Conservation (phyloP, 2,329 filamentous ascomycete genomes). For the Graphilbum sp. region DNA sequence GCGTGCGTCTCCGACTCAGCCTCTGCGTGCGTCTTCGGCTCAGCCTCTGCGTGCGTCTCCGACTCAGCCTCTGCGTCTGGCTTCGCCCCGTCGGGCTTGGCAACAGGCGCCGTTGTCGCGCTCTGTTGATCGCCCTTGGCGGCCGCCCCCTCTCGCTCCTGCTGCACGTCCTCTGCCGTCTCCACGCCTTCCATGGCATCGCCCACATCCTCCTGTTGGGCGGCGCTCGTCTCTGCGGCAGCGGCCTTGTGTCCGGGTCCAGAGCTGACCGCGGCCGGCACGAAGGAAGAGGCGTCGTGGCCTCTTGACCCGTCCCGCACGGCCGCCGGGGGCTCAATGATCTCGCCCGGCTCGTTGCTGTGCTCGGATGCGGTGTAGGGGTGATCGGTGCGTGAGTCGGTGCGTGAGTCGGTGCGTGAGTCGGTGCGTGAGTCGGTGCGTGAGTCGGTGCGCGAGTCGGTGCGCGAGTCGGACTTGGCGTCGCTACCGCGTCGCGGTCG, state of each 20-base stretch:
- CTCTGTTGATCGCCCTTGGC: not conserved
- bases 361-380: constrained; percentile 9
- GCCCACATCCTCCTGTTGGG: not conserved
- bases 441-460: no score
- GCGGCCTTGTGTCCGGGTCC: no score
- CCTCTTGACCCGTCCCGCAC: no score
- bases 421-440: not conserved
- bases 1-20: not conserved
- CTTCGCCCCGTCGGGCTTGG: no score
- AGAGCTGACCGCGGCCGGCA: no score
- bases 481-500: constrained; percentile 28
- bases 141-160: not conserved
- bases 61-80: no score
- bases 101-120: no score
- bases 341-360: constrained; percentile 30
- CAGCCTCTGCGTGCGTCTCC: no score
- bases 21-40: no score
- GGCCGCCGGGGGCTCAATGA: constrained; percentile 13
- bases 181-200: not conserved
- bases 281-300: no score
- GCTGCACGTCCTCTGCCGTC: not conserved
- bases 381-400: not conserved
- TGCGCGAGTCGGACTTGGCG: constrained; percentile 27
- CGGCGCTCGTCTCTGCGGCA: no score
- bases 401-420: not conserved